A percentile compares a stretch with the other conserved stretches of the same genome.
Conservation (phyloP, 2,329 filamentous ascomycete genomes). For the Aureobasidium sp. region DNA sequence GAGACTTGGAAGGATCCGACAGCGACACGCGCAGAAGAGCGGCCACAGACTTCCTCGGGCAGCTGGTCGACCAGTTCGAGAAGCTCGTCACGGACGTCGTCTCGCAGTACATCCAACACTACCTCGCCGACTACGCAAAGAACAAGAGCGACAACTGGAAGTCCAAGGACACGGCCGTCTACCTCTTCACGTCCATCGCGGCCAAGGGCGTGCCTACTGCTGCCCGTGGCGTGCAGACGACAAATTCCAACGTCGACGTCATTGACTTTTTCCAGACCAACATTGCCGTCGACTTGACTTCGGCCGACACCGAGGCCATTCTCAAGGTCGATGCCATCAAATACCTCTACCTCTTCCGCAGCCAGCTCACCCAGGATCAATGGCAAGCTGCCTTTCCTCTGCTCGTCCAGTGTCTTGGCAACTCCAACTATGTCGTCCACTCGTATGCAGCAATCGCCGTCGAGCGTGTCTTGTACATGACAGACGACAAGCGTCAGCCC, state of each 20-base stretch:
- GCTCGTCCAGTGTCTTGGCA: slow-evolving; percentile 83
- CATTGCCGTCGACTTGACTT: slow-evolving; percentile 79
- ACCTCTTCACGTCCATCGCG: slow-evolving; percentile 89
- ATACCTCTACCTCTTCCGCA: slow-evolving; percentile 94
- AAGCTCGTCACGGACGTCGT: slow-evolving; percentile 78
- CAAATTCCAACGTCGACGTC: slow-evolving; percentile 69
- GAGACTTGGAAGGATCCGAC: slow-evolving; percentile 92
- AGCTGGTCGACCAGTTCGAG: slow-evolving; percentile 85
- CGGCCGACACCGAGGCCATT: slow-evolving; percentile 68
- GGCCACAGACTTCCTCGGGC: slow-evolving; percentile 87
- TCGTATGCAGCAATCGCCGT: slow-evolving; percentile 95
- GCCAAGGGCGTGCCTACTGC: slow-evolving; percentile 84
- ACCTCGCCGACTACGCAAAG: slow-evolving; percentile 67
- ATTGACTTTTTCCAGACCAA: slow-evolving; percentile 93
- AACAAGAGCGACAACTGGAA: slow-evolving; percentile 73
- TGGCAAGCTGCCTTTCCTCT: slow-evolving; percentile 87
- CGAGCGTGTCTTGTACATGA: slow-evolving; percentile 83
- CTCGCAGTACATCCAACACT: slow-evolving; percentile 77
- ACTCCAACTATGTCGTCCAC: slow-evolving; percentile 91
- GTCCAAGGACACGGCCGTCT: slow-evolving; percentile 95
- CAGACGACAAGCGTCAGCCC: slow-evolving; percentile 65
- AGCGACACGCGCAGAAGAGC: slow-evolving; percentile 87
- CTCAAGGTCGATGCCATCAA: slow-evolving; percentile 98
- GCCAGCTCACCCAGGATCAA: slow-evolving; percentile 83
- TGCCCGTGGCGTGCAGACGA: slow-evolving; percentile 81